These are phyloP conservation scores for Nicotiana obtusifolia DNA, from an alignment of 257 asterid genomes.

Conservation along the genomic window DNA sequence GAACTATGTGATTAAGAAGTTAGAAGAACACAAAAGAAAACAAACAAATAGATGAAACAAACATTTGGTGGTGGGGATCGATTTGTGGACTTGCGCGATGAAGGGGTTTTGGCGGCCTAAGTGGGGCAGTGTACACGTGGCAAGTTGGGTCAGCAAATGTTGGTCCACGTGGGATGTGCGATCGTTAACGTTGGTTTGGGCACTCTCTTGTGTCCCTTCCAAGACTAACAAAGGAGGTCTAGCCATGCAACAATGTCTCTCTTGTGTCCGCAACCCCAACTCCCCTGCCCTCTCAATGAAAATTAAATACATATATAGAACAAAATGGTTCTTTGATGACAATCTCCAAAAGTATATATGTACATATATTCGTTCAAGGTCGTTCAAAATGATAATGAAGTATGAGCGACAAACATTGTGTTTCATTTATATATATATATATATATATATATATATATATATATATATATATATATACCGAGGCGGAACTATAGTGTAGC, in stretches of 20 bases:
- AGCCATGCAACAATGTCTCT: conserved; percentile 31
- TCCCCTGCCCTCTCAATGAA: neutral
- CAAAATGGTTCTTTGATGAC: neutral
- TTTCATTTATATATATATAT: neutral
- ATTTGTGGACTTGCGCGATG: neutral
- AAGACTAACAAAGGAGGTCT: conserved; percentile 28
- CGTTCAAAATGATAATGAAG: neutral
- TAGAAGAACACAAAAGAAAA: neutral
- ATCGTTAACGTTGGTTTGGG: conserved; percentile 41
- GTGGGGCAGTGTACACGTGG: conserved; percentile 26
- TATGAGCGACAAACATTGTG: neutral
- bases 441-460: too few species aligned
- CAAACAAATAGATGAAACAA: neutral
- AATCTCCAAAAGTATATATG: neutral
- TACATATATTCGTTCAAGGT: neutral
- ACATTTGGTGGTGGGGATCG: neutral
- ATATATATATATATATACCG: too few species aligned
- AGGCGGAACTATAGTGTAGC: too few species aligned
- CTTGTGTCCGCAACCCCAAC: neutral
- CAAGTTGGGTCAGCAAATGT: conserved; percentile 25
- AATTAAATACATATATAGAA: too few species aligned
- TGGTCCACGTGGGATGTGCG: conserved; percentile 39
- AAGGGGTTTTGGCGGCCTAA: neutral
- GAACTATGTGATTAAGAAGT: neutral
- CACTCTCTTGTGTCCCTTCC: conserved; percentile 32